phyloP scores from a whole-genome alignment of 805 yeast species.

The Sugiyamaella valdiviana region DNA sequence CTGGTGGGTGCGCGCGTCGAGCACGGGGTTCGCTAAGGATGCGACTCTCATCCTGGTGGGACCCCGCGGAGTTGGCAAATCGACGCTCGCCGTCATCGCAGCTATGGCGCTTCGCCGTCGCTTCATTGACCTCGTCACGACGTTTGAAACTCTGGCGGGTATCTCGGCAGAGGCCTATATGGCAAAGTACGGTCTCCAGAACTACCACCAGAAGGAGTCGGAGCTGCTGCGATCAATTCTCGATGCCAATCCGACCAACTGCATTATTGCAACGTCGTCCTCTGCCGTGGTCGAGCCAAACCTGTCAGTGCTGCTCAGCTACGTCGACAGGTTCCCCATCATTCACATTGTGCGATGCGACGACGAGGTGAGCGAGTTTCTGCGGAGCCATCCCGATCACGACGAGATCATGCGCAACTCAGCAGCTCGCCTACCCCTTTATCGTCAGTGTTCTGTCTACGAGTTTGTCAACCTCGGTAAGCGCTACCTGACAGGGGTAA shows the following conservation, averaged over 20 bases:
- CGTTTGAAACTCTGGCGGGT: constrained; percentile 10
- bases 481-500: not conserved
- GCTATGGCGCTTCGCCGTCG: constrained; percentile 11
- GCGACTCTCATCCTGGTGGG: constrained; percentile 11
- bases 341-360: constrained; percentile 1
- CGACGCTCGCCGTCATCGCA: constrained; percentile 12
- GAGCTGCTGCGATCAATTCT: constrained; percentile 6
- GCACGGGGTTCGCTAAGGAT: not conserved
- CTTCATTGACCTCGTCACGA: constrained; percentile 7
- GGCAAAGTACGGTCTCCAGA: constrained; percentile 4
- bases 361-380: constrained; percentile 4
- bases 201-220: constrained; percentile 4
- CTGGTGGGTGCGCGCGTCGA: not conserved
- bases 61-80: constrained; percentile 10
- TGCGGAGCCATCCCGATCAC: constrained; percentile 1
- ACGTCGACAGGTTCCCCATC: constrained; percentile 4
- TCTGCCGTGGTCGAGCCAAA: constrained; percentile 5
- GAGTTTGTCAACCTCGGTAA: constrained; percentile 10
- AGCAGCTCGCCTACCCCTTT: not conserved
- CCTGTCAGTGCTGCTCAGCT: not conserved
- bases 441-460: constrained; percentile 4
- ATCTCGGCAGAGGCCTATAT: constrained; percentile 5
- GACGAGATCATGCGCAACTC: constrained; percentile 2
- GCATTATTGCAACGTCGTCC: constrained; percentile 8
- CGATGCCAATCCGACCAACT: constrained; percentile 3